phyloP scores from a whole-genome alignment of 2,329 filamentous ascomycete species.

The Phoma sp. region DNA sequence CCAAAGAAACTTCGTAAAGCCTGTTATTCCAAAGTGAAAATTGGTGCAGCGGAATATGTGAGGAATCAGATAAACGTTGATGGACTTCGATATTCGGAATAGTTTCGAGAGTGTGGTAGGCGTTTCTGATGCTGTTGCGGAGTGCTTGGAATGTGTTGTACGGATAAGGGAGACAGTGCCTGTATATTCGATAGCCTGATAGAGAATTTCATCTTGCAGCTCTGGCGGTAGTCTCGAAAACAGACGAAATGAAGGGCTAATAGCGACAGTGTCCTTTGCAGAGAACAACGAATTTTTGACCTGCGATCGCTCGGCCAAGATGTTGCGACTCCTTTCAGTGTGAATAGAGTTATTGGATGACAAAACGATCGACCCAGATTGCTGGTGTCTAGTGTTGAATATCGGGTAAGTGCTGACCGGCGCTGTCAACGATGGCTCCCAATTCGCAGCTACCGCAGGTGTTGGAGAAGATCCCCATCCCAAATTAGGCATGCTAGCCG shows the following conservation, averaged over 20 bases:
- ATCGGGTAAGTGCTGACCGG: background rate
- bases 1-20: conserved; percentile 30
- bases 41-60: conserved; percentile 36
- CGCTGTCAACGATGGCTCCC: background rate
- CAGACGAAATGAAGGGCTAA: conserved; percentile 38
- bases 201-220: conserved; percentile 38
- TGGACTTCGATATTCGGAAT: conserved; percentile 24
- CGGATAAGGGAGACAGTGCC: conserved; percentile 9
- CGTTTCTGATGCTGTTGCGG: background rate
- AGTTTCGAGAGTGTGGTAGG: conserved; percentile 27
- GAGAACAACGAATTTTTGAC: too few species aligned
- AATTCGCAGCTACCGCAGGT: background rate
- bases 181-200: conserved; percentile 24
- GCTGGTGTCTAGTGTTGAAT: background rate
- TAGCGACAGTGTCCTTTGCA: conserved; percentile 16
- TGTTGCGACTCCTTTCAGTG: background rate
- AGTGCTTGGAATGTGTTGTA: background rate
- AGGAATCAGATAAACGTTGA: conserved; percentile 25
- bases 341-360: background rate
- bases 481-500: background rate
- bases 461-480: background rate
- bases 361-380: background rate
- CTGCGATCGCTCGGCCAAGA: too few species aligned
- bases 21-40: conserved; percentile 33
- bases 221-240: conserved; percentile 36